Conservation (phyloP, 179 eudicot species). For the Nepenthes alata region DNA sequence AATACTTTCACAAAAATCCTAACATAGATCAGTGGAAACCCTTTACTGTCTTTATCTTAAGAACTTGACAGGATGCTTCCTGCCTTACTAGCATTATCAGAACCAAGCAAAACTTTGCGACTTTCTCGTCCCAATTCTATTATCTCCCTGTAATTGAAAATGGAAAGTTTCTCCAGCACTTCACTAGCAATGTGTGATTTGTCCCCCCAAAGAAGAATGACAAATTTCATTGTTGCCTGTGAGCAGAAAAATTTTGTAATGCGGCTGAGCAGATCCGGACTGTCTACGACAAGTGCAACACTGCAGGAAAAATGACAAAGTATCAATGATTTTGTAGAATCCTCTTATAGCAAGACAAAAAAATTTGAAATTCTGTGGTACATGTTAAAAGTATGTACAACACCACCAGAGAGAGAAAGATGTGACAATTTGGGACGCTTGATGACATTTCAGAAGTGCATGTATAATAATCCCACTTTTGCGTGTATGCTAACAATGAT, state of each 20-base stretch:
- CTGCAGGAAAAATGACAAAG: slow-evolving; percentile 28
- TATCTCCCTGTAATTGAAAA: slow-evolving; percentile 60
- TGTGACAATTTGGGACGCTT: too few species aligned
- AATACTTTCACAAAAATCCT: too few species aligned
- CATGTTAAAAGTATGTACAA: too few species aligned
- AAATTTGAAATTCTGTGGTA: too few species aligned
- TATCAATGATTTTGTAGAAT: slow-evolving; percentile 1
- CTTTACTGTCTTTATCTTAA: too few species aligned
- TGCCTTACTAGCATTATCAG: slow-evolving; percentile 77
- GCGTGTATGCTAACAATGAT: too few species aligned
- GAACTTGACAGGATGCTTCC: slow-evolving; percentile 8
- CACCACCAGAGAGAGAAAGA: too few species aligned
- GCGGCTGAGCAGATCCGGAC: slow-evolving; percentile 57
- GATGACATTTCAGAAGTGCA: too few species aligned
- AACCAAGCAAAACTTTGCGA: slow-evolving; percentile 41
- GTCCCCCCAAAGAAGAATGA: slow-evolving; percentile 83
- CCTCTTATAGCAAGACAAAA: not conserved
- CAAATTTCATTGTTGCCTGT: slow-evolving; percentile 45
- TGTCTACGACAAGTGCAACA: slow-evolving; percentile 75
- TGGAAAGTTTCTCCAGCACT: slow-evolving; percentile 27
- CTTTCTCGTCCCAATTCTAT: slow-evolving; percentile 59
- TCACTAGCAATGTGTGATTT: slow-evolving; percentile 40
- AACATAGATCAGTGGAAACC: too few species aligned
- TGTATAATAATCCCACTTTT: too few species aligned
- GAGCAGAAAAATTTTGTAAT: slow-evolving; percentile 41